phyloP scores from a whole-genome alignment of 495 filamentous ascomycete species.

The Xylaria nigripes region DNA sequence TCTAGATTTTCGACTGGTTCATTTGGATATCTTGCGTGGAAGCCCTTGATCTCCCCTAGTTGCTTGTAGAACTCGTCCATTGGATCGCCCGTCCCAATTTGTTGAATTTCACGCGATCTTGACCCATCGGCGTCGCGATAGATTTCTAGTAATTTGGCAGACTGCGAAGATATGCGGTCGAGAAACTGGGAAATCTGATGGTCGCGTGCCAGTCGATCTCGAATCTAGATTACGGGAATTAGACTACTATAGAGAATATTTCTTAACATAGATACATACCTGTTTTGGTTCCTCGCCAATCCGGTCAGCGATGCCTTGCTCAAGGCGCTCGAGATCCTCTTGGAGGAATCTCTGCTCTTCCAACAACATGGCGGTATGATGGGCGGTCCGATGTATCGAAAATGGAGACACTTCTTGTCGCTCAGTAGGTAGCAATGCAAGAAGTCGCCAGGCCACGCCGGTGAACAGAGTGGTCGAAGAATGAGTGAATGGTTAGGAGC shows the following conservation, averaged over 20 bases:
- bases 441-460: too few species aligned
- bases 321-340: constrained; percentile 90
- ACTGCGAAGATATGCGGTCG: constrained; percentile 76
- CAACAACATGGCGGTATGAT: constrained; percentile 55
- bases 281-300: constrained; percentile 80
- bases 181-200: constrained; percentile 88
- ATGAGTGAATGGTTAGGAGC: too few species aligned
- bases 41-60: constrained; percentile 68
- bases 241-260: background rate
- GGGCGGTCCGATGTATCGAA: background rate
- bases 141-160: constrained; percentile 67
- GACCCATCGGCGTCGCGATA: constrained; percentile 71
- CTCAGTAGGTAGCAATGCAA: too few species aligned
- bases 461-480: too few species aligned
- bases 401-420: background rate
- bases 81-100: constrained; percentile 77
- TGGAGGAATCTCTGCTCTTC: constrained; percentile 90
- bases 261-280: constrained; percentile 43
- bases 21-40: constrained; percentile 85
- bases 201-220: constrained; percentile 76
- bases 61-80: constrained; percentile 92
- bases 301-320: constrained; percentile 87
- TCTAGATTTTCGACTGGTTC: constrained; percentile 94
- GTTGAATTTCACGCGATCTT: constrained; percentile 69
- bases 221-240: constrained; percentile 49